Evolutionary conservation across 108 stramenopile species (phyloP).

Genomic region (Skeletonema menzelii): DNA sequence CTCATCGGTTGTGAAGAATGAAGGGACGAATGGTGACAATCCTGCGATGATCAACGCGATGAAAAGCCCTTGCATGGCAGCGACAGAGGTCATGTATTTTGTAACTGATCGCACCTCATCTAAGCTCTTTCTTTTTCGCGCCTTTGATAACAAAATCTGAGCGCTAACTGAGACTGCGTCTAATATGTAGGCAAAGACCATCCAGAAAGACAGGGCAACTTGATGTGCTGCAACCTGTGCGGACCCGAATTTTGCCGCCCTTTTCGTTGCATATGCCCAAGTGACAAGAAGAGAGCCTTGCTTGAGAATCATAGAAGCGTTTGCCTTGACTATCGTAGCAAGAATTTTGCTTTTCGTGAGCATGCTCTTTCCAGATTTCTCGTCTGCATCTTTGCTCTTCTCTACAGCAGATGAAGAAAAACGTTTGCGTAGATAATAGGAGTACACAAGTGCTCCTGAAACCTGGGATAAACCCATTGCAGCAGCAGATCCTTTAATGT

Average conservation of each 20-base stretch:
- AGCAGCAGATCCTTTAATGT: slow-evolving; percentile 75
- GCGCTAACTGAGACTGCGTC: slow-evolving; percentile 59
- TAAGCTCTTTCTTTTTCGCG: slow-evolving; percentile 16
- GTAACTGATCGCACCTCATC: slow-evolving; percentile 40
- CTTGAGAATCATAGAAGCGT: slow-evolving; percentile 58
- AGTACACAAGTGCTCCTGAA: slow-evolving; percentile 50
- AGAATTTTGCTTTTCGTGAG: slow-evolving; percentile 6
- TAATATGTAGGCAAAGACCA: slow-evolving; percentile 57
- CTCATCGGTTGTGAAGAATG: slow-evolving; percentile 44
- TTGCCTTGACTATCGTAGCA: slow-evolving; percentile 52
- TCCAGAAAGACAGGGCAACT: slow-evolving; percentile 58
- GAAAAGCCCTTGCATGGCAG: slow-evolving; percentile 47
- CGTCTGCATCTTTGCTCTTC: neutral
- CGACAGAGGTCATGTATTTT: slow-evolving; percentile 51
- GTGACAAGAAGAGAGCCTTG: slow-evolving; percentile 56
- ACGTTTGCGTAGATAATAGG: slow-evolving; percentile 36
- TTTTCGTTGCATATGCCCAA: slow-evolving; percentile 63
- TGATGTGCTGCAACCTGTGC: slow-evolving; percentile 71
- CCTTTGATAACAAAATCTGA: slow-evolving; percentile 53
- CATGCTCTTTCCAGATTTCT: neutral
- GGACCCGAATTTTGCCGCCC: slow-evolving; percentile 57
- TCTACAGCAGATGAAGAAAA: slow-evolving; percentile 14
- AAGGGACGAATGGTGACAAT: slow-evolving; percentile 24
- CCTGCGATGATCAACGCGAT: slow-evolving; percentile 21
- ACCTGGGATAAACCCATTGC: slow-evolving; percentile 70